phyloP scores from a whole-genome alignment of 163 green algal species.

The Chloromonas sp. region DNA sequence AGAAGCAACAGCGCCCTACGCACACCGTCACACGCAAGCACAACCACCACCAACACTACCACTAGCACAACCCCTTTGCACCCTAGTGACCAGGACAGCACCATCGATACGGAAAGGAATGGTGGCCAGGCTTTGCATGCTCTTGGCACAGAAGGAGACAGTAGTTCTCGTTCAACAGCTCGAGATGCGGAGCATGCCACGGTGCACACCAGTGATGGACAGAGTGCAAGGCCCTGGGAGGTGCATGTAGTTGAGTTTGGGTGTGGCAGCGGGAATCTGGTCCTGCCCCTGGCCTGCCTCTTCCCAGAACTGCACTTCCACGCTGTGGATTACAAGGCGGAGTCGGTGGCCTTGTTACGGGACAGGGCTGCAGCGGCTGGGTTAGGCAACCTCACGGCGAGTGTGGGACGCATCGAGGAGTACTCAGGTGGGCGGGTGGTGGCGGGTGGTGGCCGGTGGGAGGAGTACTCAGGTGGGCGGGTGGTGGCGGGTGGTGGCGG shows the following conservation, averaged over 20 bases:
- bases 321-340: conserved; percentile 36
- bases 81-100: not conserved
- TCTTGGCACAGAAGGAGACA: no score
- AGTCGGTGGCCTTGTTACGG: conserved; percentile 16
- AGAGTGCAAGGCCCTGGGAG: no score
- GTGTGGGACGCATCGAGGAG: conserved; percentile 19
- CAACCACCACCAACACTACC: not conserved
- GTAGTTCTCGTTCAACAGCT: not conserved
- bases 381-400: conserved; percentile 16
- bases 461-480: no score
- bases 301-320: conserved; percentile 33
- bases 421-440: conserved; percentile 16
- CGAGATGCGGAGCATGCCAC: not conserved
- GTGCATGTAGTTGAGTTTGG: conserved; percentile 45
- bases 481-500: no score
- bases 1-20: no score
- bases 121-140: no score
- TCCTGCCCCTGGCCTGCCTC: conserved; percentile 37
- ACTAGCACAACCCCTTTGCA: not conserved
- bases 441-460: no score
- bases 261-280: conserved; percentile 39
- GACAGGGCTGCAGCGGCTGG: conserved; percentile 2
- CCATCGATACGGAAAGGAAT: no score
- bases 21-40: no score
- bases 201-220: not conserved